These are phyloP conservation scores for Aspergillus taichungensis DNA, from an alignment of 495 filamentous ascomycete species.

Conservation along the genomic window DNA sequence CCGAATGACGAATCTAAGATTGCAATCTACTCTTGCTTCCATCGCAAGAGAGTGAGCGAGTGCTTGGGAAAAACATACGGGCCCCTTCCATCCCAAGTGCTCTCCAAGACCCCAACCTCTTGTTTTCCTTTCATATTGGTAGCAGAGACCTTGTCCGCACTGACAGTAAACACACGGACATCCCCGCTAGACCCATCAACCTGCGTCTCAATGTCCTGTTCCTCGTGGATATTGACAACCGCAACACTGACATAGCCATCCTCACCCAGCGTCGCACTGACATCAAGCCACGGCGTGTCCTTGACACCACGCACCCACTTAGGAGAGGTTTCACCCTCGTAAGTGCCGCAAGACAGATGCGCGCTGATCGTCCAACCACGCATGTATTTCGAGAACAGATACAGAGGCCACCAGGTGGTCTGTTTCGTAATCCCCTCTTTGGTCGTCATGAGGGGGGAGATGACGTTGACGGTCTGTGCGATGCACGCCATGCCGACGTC, in stretches of 20 bases:
- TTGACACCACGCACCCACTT: slow-evolving; percentile 54
- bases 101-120: slow-evolving; percentile 51
- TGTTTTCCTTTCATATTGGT: slow-evolving; percentile 53
- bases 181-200: slow-evolving; percentile 44
- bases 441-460: slow-evolving; percentile 66
- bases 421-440: slow-evolving; percentile 56
- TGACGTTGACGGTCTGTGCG: slow-evolving; percentile 72
- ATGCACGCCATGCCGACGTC: slow-evolving; percentile 75
- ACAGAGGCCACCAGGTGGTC: slow-evolving; percentile 69
- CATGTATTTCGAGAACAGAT: slow-evolving; percentile 67
- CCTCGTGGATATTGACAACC: slow-evolving; percentile 60
- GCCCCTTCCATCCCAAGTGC: slow-evolving; percentile 50
- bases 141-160: slow-evolving; percentile 42
- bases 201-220: slow-evolving; percentile 44
- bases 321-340: slow-evolving; percentile 56
- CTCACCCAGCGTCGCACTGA: slow-evolving; percentile 54
- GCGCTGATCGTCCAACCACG: slow-evolving; percentile 55
- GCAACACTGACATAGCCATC: slow-evolving; percentile 54
- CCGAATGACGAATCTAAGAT: no score
- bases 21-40: slow-evolving; percentile 40
- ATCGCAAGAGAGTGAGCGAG: slow-evolving; percentile 57
- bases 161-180: slow-evolving; percentile 50
- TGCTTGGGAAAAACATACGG: slow-evolving; percentile 55
- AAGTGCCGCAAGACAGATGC: slow-evolving; percentile 50
- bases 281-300: slow-evolving; percentile 64